Conservation (phyloP, 2,329 filamentous ascomycete genomes). For the Pseudodiploospora longispora region DNA sequence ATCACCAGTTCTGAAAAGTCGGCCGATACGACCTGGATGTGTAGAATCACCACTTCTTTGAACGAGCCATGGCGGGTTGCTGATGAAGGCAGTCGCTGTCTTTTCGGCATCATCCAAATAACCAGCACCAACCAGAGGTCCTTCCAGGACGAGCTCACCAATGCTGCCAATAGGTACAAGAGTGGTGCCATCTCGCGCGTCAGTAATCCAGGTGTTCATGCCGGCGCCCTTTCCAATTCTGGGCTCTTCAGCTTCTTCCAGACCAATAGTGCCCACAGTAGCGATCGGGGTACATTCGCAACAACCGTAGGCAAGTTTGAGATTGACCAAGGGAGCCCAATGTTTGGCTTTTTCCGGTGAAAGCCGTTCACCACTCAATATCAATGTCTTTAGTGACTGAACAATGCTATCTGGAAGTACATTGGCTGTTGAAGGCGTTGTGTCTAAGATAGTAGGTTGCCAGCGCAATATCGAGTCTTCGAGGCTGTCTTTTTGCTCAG, state of each 20-base stretch:
- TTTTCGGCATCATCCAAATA: neutral
- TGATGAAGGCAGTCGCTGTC: neutral
- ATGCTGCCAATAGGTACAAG: neutral
- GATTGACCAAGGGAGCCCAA: neutral
- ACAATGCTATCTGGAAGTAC: neutral
- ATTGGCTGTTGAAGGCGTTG: conserved; percentile 10
- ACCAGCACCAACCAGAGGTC: neutral
- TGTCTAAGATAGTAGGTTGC: neutral
- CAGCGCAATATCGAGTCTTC: conserved; percentile 1
- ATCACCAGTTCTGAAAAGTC: neutral
- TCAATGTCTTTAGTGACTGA: neutral
- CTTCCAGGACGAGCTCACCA: neutral
- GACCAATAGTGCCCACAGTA: conserved; percentile 22
- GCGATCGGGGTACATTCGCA: neutral
- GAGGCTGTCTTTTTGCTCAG: conserved; percentile 9
- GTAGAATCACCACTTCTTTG: neutral
- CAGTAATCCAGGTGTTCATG: neutral
- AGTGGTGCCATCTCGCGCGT: neutral
- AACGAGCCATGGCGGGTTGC: conserved; percentile 4
- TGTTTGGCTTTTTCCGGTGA: neutral
- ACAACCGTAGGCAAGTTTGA: neutral
- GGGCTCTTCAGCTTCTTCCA: conserved; percentile 17
- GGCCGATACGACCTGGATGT: neutral
- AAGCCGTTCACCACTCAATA: neutral
- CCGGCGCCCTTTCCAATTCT: neutral